Conservation (phyloP, 1,284 basidiomycete species). For the Peniophora sp. region DNA sequence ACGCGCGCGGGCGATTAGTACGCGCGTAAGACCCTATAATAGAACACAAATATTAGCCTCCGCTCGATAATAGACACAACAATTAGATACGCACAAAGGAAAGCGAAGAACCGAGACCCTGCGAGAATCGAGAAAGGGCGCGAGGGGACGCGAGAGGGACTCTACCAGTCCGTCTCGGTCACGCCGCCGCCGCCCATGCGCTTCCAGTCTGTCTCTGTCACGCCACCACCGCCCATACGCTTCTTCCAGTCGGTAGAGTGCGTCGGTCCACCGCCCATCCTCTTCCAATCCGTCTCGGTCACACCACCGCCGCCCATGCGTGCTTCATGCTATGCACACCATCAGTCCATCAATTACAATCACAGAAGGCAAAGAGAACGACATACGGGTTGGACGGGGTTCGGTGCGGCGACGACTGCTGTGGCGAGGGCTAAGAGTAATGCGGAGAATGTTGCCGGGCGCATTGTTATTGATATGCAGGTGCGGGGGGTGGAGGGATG, state of each 20-base stretch:
- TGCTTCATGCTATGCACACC: background rate
- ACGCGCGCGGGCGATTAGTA: too few species aligned
- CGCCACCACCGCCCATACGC: background rate
- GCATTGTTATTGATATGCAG: too few species aligned
- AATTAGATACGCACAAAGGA: background rate
- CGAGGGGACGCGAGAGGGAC: background rate
- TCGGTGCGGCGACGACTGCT: background rate
- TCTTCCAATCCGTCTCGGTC: constrained; percentile 1
- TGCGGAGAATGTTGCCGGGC: too few species aligned
- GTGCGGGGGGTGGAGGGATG: too few species aligned
- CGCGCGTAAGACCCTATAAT: too few species aligned
- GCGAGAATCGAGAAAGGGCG: background rate
- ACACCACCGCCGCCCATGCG: constrained; percentile 1
- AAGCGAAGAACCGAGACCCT: background rate
- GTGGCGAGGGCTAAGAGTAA: too few species aligned
- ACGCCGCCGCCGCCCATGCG: background rate
- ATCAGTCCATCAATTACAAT: background rate
- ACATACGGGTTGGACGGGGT: background rate
- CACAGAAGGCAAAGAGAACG: background rate
- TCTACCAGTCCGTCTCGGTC: background rate
- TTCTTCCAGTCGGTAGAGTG: constrained; percentile 1
- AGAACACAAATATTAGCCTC: too few species aligned
- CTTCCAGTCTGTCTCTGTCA: constrained; percentile 1
- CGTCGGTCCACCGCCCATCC: background rate
- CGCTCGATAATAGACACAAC: too few species aligned